phyloP scores from a whole-genome alignment of 1,139 yeast genomes.

The Debaryomyces psychrophilus region DNA sequence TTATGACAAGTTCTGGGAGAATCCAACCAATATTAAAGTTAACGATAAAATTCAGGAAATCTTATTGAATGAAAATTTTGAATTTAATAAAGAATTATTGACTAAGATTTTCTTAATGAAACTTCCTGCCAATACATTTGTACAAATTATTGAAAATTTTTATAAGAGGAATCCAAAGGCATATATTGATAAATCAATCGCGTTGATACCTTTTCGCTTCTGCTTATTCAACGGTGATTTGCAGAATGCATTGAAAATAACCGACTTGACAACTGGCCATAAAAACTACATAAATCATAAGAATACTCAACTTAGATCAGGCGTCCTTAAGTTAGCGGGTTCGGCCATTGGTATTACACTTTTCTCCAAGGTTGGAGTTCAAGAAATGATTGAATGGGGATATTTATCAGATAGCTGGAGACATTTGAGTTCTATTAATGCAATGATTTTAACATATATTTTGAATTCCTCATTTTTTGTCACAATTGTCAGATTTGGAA shows the following conservation, averaged over 20 bases:
- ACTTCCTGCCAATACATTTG: slow-evolving; percentile 35
- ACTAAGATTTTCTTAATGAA: slow-evolving; percentile 36
- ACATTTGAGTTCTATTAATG: slow-evolving; percentile 54
- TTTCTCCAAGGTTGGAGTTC: slow-evolving; percentile 44
- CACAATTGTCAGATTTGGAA: slow-evolving; percentile 60
- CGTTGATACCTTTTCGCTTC: slow-evolving; percentile 64
- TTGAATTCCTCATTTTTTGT: slow-evolving; percentile 64
- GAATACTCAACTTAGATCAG: slow-evolving; percentile 31
- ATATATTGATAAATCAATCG: slow-evolving; percentile 45
- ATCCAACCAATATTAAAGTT: slow-evolving; percentile 22
- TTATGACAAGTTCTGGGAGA: slow-evolving; percentile 28
- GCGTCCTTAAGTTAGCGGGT: slow-evolving; percentile 33
- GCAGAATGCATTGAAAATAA: slow-evolving; percentile 55
- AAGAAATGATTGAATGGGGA: slow-evolving; percentile 38
- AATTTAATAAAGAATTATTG: slow-evolving; percentile 29
- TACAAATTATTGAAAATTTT: slow-evolving; percentile 35
- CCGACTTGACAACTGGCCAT: slow-evolving; percentile 67
- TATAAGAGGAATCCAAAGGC: slow-evolving; percentile 38
- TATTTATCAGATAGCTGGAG: slow-evolving; percentile 40
- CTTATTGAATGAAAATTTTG: slow-evolving; percentile 24
- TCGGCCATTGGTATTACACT: slow-evolving; percentile 40
- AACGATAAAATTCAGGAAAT: slow-evolving; percentile 24
- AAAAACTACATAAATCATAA: slow-evolving; percentile 46
- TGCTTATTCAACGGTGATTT: slow-evolving; percentile 64
- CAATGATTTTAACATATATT: slow-evolving; percentile 66